phyloP scores from a whole-genome alignment of 2,329 filamentous ascomycete species.

The Colletotrichum scovillei region DNA sequence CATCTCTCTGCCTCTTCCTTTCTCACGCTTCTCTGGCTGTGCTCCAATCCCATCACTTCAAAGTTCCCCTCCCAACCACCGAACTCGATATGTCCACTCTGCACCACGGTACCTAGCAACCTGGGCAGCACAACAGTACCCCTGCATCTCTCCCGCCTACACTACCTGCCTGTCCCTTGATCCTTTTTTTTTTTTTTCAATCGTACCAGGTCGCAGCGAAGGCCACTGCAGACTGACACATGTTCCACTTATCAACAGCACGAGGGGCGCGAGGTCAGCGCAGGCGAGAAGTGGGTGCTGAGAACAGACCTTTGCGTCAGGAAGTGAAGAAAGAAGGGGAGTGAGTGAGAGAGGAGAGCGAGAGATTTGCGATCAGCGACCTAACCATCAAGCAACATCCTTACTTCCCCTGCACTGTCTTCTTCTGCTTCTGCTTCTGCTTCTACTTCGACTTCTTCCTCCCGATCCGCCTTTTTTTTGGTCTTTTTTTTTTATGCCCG shows the following conservation, averaged over 20 bases:
- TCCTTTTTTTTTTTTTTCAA: background rate
- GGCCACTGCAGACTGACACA: constrained; percentile 26
- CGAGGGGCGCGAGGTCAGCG: constrained; percentile 82
- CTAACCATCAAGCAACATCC: constrained; percentile 7
- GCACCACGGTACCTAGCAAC: background rate
- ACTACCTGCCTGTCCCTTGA: background rate
- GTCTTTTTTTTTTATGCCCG: background rate
- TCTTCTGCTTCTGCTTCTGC: background rate
- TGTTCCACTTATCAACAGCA: constrained; percentile 61
- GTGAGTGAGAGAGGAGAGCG: background rate
- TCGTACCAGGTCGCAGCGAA: constrained; percentile 9
- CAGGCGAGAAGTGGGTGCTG: constrained; percentile 92
- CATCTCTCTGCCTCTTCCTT: background rate
- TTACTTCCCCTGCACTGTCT: background rate
- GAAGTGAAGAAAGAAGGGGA: constrained; percentile 48
- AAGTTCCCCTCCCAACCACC: background rate
- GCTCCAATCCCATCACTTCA: background rate
- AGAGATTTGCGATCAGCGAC: background rate
- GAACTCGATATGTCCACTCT: constrained; percentile 9
- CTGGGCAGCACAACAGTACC: constrained; percentile 50
- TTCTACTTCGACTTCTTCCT: background rate
- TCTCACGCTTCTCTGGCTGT: background rate
- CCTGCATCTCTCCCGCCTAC: constrained; percentile 6
- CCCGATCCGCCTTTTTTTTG: background rate
- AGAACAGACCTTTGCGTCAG: constrained; percentile 82